Conservation (phyloP, 192 early-diverging fungal species). For the Haplosporangium gracile region DNA sequence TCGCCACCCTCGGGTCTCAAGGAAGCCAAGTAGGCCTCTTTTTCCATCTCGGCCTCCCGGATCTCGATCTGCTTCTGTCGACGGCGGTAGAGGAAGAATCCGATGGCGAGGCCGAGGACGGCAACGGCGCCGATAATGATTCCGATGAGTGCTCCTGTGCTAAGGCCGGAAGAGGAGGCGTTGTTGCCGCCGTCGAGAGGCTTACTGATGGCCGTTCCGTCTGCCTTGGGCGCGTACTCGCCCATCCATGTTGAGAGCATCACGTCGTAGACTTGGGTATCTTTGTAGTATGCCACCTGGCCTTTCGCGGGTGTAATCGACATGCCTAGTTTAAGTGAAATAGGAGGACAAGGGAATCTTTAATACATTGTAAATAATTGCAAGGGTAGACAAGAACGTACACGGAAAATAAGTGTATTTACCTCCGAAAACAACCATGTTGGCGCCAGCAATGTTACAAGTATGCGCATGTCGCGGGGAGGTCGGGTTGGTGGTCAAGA, state of each 20-base stretch:
- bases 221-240: slow-evolving; percentile 34
- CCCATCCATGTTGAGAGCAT: slow-evolving; percentile 30
- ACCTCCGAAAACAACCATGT: slow-evolving; percentile 46
- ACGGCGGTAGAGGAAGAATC: slow-evolving; percentile 15
- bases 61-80: slow-evolving; percentile 37
- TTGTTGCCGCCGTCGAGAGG: not conserved
- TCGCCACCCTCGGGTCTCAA: slow-evolving; percentile 15
- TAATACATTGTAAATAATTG: not conserved
- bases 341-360: not conserved
- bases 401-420: not conserved
- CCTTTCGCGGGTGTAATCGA: not conserved
- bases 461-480: slow-evolving; percentile 18
- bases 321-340: not conserved
- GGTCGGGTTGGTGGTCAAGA: slow-evolving; percentile 5
- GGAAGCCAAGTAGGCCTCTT: slow-evolving; percentile 23
- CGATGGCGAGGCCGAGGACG: slow-evolving; percentile 7
- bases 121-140: slow-evolving; percentile 13
- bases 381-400: not conserved
- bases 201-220: slow-evolving; percentile 12
- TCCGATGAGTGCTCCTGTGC: slow-evolving; percentile 13
- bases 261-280: slow-evolving; percentile 41
- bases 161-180: not conserved
- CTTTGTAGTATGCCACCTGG: not conserved
- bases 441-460: slow-evolving; percentile 42
- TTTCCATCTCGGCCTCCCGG: slow-evolving; percentile 23